Conservation (phyloP, 371 early-diverging fungal genomes). For the Apophysomyces sp. region DNA sequence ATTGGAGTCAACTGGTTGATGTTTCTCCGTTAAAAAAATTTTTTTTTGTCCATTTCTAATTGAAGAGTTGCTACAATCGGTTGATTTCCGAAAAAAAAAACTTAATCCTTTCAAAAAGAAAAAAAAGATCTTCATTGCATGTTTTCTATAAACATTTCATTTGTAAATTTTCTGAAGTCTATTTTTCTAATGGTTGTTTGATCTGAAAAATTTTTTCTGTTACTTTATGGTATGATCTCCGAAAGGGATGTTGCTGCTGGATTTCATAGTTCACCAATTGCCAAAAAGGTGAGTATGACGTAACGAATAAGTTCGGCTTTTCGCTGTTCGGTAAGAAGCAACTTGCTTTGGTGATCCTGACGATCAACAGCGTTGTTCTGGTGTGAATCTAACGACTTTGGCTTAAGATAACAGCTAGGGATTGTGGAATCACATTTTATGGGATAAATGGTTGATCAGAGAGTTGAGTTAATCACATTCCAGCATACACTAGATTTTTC, state of each 20-base stretch:
- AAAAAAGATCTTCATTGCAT: slow-evolving; percentile 1
- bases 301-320: not conserved
- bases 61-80: not conserved
- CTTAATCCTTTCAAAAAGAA: not conserved
- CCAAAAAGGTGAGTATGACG: too few species aligned
- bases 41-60: slow-evolving; percentile 5
- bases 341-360: too few species aligned
- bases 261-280: too few species aligned
- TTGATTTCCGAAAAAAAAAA: not conserved
- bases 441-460: too few species aligned
- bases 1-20: not conserved
- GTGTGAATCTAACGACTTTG: too few species aligned
- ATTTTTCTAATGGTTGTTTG: not conserved
- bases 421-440: too few species aligned
- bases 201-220: not conserved
- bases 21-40: not conserved
- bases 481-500: too few species aligned
- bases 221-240: not conserved
- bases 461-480: too few species aligned
- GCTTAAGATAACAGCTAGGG: too few species aligned
- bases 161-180: not conserved
- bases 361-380: too few species aligned
- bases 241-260: not conserved
- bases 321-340: too few species aligned
- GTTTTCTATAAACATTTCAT: slow-evolving; percentile 1